Percentiles rank a stretch among this genome's conserved stretches.
Conservation (phyloP, 352 stramenopile species). For the Phytophthora syringae region DNA sequence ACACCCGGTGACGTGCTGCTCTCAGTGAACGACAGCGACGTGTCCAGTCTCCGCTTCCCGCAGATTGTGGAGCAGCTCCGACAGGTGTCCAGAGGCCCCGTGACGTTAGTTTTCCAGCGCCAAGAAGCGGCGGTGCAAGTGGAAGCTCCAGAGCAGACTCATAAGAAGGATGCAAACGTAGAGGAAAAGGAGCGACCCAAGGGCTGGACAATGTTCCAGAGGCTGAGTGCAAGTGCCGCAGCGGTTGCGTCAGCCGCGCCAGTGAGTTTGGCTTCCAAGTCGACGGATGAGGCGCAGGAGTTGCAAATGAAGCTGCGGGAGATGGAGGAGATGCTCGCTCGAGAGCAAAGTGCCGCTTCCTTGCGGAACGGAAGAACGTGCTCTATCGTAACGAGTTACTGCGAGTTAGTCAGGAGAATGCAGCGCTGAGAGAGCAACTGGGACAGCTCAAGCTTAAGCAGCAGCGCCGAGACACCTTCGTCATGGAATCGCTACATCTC, state of each 20-base stretch:
- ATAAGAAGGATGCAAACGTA: conserved; percentile 6
- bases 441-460: conserved; percentile 22
- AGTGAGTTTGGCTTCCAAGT: not conserved
- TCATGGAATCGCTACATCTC: conserved; percentile 44
- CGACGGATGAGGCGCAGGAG: not conserved
- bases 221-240: conserved; percentile 37
- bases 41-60: conserved; percentile 45
- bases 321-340: conserved; percentile 53
- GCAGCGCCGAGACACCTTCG: conserved; percentile 35
- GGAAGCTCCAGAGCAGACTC: conserved; percentile 16
- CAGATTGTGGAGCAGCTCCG: conserved; percentile 73
- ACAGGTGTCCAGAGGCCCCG: conserved; percentile 39
- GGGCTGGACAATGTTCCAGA: conserved; percentile 51
- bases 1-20: conserved; percentile 54
- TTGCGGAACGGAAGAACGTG: conserved; percentile 79
- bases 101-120: conserved; percentile 56
- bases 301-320: conserved; percentile 19
- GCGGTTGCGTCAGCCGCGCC: conserved; percentile 14
- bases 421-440: conserved; percentile 51
- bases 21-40: conserved; percentile 47
- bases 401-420: conserved; percentile 62
- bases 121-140: conserved; percentile 7
- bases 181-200: conserved; percentile 25
- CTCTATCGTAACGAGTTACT: conserved; percentile 76
- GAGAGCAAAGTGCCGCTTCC: conserved; percentile 73